These are phyloP conservation scores for Xerocomellus chrysenteron DNA, from an alignment of 768 basidiomycete species.

Conservation along the genomic window DNA sequence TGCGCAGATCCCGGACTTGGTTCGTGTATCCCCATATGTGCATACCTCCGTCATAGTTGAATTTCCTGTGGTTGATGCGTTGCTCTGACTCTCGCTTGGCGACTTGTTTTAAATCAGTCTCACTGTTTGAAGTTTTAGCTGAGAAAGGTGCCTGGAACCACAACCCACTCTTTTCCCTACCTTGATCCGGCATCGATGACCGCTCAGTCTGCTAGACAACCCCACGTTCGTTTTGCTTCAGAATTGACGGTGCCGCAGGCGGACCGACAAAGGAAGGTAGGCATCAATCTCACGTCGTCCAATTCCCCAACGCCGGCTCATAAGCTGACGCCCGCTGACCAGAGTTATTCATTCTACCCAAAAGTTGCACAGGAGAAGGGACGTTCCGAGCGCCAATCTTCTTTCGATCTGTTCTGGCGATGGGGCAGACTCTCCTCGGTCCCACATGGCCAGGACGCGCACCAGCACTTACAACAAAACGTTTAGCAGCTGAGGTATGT, in stretches of 20 bases:
- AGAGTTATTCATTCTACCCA: conserved; percentile 37
- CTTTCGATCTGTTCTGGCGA: conserved; percentile 41
- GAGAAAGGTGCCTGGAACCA: neutral
- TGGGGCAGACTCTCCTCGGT: conserved; percentile 30
- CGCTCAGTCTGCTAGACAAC: conserved; percentile 9
- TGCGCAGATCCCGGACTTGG: conserved; percentile 5
- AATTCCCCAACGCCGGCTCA: neutral
- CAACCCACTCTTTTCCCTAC: neutral
- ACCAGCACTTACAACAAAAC: neutral
- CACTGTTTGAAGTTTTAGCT: neutral
- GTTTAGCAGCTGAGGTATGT: conserved; percentile 10
- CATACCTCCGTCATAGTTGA: conserved; percentile 7
- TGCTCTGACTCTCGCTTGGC: neutral
- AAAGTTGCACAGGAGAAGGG: conserved; percentile 42
- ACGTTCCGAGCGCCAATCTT: conserved; percentile 30
- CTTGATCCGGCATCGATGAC: conserved; percentile 26
- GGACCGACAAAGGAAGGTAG: conserved; percentile 34
- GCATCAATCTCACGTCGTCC: neutral
- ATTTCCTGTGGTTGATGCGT: conserved; percentile 3
- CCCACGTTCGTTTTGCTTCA: conserved; percentile 34
- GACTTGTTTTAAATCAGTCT: conserved; percentile 13
- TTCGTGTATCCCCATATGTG: conserved; percentile 5
- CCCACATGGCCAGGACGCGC: neutral
- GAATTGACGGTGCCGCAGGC: conserved; percentile 32
- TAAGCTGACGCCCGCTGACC: neutral